A percentile compares a stretch with the other conserved stretches of the same genome.
phyloP scores from a whole-genome alignment of 2,329 filamentous ascomycete species.

The Phialophora macrospora region DNA sequence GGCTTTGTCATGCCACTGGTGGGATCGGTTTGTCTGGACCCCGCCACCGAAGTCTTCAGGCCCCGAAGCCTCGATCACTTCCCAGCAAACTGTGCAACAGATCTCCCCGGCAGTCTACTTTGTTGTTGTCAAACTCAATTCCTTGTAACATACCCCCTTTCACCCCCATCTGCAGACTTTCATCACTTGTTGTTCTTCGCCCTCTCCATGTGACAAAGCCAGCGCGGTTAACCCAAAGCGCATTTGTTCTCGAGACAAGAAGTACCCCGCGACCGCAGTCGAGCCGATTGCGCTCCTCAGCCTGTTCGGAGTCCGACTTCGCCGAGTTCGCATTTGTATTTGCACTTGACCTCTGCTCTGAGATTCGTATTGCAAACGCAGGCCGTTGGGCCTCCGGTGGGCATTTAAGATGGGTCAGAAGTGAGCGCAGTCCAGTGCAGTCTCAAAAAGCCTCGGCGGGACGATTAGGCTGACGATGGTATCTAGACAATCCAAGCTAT shows the following conservation, averaged over 20 bases:
- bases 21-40: slow-evolving; percentile 4
- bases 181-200: not conserved
- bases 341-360: slow-evolving; percentile 9
- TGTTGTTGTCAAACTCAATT: not conserved
- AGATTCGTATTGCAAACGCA: slow-evolving; percentile 9
- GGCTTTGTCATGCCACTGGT: slow-evolving; percentile 13
- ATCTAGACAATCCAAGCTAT: slow-evolving; percentile 92
- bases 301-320: slow-evolving; percentile 6
- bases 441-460: not conserved
- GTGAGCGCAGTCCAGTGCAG: slow-evolving; percentile 23
- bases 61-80: slow-evolving; percentile 16
- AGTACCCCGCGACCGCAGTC: slow-evolving; percentile 16
- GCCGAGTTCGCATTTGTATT: not conserved
- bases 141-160: not conserved
- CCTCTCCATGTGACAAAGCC: not conserved
- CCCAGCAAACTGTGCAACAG: not conserved
- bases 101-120: slow-evolving; percentile 11
- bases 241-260: not conserved
- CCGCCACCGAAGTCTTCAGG: slow-evolving; percentile 16
- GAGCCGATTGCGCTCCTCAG: slow-evolving; percentile 15
- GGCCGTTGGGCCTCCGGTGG: slow-evolving; percentile 32
- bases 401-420: slow-evolving; percentile 35
- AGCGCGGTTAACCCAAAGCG: not conserved
- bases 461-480: slow-evolving; percentile 9
- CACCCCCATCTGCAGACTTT: not conserved